A percentile compares a stretch with the other conserved stretches of the same genome.
Evolutionary conservation across 805 yeast species (phyloP).

Genomic region (Candida rishiriensis): DNA sequence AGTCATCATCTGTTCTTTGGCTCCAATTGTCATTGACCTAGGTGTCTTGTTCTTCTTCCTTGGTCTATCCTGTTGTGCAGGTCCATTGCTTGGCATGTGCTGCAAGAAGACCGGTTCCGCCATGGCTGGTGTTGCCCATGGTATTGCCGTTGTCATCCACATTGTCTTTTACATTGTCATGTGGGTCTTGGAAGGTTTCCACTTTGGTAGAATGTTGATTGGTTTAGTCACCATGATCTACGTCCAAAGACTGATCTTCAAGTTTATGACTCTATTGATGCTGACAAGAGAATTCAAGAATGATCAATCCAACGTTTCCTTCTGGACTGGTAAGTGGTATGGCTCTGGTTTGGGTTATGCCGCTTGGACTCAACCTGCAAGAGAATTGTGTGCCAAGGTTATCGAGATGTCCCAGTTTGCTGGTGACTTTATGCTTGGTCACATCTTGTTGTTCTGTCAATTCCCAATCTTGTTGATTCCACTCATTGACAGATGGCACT

Average conservation of each 20-base stretch:
- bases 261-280: constrained; percentile 69
- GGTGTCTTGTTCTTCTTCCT: constrained; percentile 78
- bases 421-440: constrained; percentile 94
- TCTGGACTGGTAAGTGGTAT: constrained; percentile 99
- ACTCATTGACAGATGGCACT: constrained; percentile 93
- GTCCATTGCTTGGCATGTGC: constrained; percentile 91
- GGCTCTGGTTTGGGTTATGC: constrained; percentile 88
- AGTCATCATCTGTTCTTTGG: constrained; percentile 75
- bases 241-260: constrained; percentile 83
- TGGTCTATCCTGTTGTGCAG: constrained; percentile 92
- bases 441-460: constrained; percentile 79
- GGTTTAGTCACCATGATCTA: constrained; percentile 83
- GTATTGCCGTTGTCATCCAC: constrained; percentile 86
- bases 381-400: constrained; percentile 92
- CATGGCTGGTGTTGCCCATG: constrained; percentile 94
- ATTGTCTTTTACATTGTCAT: constrained; percentile 84
- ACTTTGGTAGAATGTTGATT: constrained; percentile 77
- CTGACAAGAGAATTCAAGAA: constrained; percentile 95
- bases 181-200: constrained; percentile 97
- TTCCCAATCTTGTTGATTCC: constrained; percentile 85
- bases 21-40: constrained; percentile 85
- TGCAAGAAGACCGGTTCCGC: constrained; percentile 97
- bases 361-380: constrained; percentile 92
- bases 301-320: constrained; percentile 93
- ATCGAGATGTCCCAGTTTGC: constrained; percentile 95